Conservation (phyloP, 306 rosid genomes). For the Betula pendula region DNA sequence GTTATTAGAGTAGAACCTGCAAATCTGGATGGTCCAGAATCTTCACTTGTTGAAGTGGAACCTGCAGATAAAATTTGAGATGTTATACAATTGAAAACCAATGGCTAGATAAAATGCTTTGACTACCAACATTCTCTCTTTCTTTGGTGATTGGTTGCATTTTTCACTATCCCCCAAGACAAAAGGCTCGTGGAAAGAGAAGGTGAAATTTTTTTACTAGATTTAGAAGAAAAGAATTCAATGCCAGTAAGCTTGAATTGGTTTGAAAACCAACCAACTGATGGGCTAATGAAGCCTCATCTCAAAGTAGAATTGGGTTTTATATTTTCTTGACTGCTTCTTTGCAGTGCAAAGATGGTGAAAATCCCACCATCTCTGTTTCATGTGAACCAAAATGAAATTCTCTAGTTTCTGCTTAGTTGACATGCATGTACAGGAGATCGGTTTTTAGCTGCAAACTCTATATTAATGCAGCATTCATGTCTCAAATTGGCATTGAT, state of each 20-base stretch:
- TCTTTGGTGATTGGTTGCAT: background rate
- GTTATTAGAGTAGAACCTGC: slow-evolving; percentile 58
- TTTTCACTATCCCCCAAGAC: background rate
- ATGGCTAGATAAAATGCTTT: slow-evolving; percentile 11
- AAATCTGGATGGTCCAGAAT: slow-evolving; percentile 77
- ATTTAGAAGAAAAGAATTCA: background rate
- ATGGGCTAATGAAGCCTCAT: too few species aligned
- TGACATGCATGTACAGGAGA: background rate
- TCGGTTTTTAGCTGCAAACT: background rate
- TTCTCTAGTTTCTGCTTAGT: background rate
- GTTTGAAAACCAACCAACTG: too few species aligned
- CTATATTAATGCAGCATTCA: background rate
- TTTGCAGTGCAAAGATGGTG: too few species aligned
- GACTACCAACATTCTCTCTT: slow-evolving; percentile 9
- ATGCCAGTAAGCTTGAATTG: too few species aligned
- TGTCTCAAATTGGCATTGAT: background rate
- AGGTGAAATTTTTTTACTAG: background rate
- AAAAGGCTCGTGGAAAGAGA: background rate
- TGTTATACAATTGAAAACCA: slow-evolving; percentile 22
- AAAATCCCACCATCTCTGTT: too few species aligned
- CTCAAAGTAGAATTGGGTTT: too few species aligned
- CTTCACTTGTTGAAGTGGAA: slow-evolving; percentile 68
- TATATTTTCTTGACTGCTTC: too few species aligned
- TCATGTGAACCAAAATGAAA: too few species aligned
- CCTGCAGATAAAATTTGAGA: slow-evolving; percentile 42